Percentiles rank a stretch among this genome's conserved stretches.
Evolutionary conservation across 108 stramenopile species (phyloP).

Genomic region (Skeletonema costatum): DNA sequence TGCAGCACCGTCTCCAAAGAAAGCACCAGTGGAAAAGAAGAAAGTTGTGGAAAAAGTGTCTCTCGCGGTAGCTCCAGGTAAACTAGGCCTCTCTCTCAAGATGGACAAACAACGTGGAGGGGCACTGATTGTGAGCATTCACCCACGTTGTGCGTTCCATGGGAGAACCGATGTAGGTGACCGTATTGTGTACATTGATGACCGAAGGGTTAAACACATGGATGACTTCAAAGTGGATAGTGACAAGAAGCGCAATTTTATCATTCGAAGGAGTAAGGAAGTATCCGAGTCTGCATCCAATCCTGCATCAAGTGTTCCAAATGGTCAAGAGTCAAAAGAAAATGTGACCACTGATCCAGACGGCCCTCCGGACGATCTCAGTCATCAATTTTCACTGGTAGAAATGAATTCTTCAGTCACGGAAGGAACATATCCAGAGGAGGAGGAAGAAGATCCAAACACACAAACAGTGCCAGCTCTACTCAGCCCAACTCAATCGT

Average conservation of each 20-base stretch:
- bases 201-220: not conserved
- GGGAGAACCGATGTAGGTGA: not conserved
- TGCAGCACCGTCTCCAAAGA: not conserved
- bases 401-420: too few species aligned
- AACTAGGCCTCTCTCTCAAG: not conserved
- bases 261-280: not conserved
- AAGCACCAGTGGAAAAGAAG: not conserved
- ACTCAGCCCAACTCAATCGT: too few species aligned
- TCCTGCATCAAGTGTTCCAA: too few species aligned
- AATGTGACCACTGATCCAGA: not conserved
- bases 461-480: too few species aligned
- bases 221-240: not conserved
- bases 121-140: not conserved
- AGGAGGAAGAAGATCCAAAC: too few species aligned
- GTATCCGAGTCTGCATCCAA: too few species aligned
- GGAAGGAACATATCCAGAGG: too few species aligned
- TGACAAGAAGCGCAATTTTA: not conserved
- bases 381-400: too few species aligned
- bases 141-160: not conserved
- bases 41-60: not conserved
- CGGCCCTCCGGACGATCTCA: too few species aligned
- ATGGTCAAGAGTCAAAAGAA: not conserved
- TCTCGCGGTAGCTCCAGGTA: not conserved
- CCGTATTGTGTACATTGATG: not conserved
- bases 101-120: not conserved